Base-by-base conservation (phyloP, 306 rosid species). In the Gleditsia sinensis region DNA sequence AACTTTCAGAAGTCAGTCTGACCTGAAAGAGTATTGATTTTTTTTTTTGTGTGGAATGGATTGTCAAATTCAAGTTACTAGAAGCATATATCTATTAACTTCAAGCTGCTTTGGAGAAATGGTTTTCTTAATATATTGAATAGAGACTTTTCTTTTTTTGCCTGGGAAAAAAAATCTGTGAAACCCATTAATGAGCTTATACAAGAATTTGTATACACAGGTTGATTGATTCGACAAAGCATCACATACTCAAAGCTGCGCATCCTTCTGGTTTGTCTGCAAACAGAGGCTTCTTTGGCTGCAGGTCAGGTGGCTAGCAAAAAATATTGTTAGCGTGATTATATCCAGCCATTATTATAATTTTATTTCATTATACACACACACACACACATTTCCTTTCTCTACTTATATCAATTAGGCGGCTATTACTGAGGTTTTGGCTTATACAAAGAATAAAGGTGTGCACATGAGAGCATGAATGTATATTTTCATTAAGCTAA, bases 251-350 rank as follows among this genome's bases (percentile, higher is more conserved):
- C 43, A 83, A 67, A 77, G 96, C 98, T 14, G 94, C 98, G 61
- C 97, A 91, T 88, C 98, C 98, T 72, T 94, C 98, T 68, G 97
- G 98, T 84, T 88, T 94, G 80, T 94, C 97, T 59, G 98, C 98
- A 58, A 43, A 85, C 67, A 88, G 90, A 74, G 98, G 98, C 80
- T 94, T 94, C 91, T 94, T 91, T 74, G 97, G 98, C 61, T 91
- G 98, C 91, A 94, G 87, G 98, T 91, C 42, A 74, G 92, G 21
- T 74, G 34, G 51, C 20, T 69, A 58, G 5, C 20, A 11, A 60
- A 60, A 60, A 0, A 17, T 57, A 19, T n/a, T 34, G 45, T 59
- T 33, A 7, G 43, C 46, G 36, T 61, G 67, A 36, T 36, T 61
- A 34, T 60, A 12, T n/a, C n/a, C n/a, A n/a, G n/a, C n/a, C n/a